Percentiles rank a stretch among this genome's conserved stretches.
Evolutionary conservation across 306 rosid species (phyloP).

Genomic region (Cucumis hystrix): DNA sequence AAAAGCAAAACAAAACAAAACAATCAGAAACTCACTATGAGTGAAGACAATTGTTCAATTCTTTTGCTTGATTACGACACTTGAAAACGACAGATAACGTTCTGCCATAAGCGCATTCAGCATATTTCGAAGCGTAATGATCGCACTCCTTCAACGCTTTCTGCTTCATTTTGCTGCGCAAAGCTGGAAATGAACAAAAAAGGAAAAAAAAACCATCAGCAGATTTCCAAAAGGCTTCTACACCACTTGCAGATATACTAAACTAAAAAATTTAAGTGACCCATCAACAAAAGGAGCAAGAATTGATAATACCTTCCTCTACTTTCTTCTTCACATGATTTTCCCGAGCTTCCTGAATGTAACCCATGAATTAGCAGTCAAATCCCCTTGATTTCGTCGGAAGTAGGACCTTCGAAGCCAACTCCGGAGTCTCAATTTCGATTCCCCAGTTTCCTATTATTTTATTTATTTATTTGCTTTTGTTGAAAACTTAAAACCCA

Average conservation of each 20-base stretch:
- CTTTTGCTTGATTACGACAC: constrained; percentile 69
- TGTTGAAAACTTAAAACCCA: background rate
- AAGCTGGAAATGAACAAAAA: constrained; percentile 25
- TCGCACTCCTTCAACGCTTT: constrained; percentile 80
- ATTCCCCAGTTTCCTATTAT: background rate
- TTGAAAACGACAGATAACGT: constrained; percentile 74
- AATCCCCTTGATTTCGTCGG: background rate
- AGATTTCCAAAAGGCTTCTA: background rate
- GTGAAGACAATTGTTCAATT: constrained; percentile 77
- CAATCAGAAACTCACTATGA: constrained; percentile 42
- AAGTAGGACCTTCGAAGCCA: background rate
- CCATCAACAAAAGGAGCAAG: background rate
- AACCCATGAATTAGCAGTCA: constrained; percentile 37
- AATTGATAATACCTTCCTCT: constrained; percentile 56
- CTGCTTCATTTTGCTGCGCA: constrained; percentile 92
- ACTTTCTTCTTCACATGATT: constrained; percentile 98
- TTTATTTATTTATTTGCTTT: background rate
- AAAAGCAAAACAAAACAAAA: constrained; percentile 4
- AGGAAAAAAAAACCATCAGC: background rate
- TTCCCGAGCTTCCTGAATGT: constrained; percentile 71
- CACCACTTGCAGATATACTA: background rate
- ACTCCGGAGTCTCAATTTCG: background rate
- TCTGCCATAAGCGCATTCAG: constrained; percentile 73
- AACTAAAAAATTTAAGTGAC: background rate
- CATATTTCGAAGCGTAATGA: constrained; percentile 54